Percentiles rank a stretch among this genome's conserved stretches.
phyloP scores from a whole-genome alignment of 805 yeast genomes.

The Candida morakotiae region DNA sequence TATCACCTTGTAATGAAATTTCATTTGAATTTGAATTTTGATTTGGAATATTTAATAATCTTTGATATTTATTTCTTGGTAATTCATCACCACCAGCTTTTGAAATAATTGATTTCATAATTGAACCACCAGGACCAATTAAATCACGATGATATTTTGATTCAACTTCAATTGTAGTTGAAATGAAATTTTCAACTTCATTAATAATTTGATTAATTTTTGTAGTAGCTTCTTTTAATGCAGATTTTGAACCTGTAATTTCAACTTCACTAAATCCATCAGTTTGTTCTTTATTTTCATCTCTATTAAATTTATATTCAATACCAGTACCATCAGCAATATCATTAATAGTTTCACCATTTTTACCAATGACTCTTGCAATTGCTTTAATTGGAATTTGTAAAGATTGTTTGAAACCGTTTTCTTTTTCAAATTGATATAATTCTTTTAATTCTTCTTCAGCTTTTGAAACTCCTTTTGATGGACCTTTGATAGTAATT shows the following conservation, averaged over 20 bases:
- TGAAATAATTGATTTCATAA: slow-evolving; percentile 65
- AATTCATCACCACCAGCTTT: slow-evolving; percentile 71
- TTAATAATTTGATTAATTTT: slow-evolving; percentile 60
- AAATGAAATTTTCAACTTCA: slow-evolving; percentile 59
- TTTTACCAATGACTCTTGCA: slow-evolving; percentile 83
- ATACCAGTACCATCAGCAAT: slow-evolving; percentile 69
- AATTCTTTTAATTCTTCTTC: slow-evolving; percentile 81
- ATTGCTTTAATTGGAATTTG: slow-evolving; percentile 70
- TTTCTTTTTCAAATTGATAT: slow-evolving; percentile 80
- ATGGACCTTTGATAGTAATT: slow-evolving; percentile 78
- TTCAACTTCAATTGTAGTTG: slow-evolving; percentile 59
- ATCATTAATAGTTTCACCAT: slow-evolving; percentile 78
- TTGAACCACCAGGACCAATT: slow-evolving; percentile 76
- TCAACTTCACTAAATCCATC: slow-evolving; percentile 57
- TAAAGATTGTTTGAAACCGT: slow-evolving; percentile 65
- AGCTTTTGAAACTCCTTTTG: slow-evolving; percentile 81
- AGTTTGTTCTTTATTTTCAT: slow-evolving; percentile 35
- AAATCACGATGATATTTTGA: slow-evolving; percentile 70
- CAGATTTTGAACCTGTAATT: slow-evolving; percentile 73
- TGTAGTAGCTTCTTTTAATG: slow-evolving; percentile 66
- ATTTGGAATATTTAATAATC: slow-evolving; percentile 66
- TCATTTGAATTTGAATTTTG: slow-evolving; percentile 54
- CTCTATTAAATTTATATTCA: slow-evolving; percentile 45
- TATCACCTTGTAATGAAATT: slow-evolving; percentile 72
- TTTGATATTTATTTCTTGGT: slow-evolving; percentile 43